These are phyloP conservation scores for Erythrophleum ivorense DNA, from an alignment of 331 rosid genomes.

Conservation along the genomic window DNA sequence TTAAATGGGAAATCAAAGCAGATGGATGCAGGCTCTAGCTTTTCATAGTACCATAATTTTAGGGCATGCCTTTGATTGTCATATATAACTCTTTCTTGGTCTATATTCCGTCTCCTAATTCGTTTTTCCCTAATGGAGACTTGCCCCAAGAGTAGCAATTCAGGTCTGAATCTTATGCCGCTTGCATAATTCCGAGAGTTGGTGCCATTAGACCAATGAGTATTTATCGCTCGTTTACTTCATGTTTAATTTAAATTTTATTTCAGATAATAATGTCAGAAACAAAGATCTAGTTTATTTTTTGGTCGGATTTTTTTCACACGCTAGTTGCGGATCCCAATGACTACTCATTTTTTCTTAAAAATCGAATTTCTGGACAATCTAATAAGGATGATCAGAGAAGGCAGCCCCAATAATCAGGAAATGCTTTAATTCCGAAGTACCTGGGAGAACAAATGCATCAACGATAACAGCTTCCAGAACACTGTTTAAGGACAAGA, in stretches of 20 bases:
- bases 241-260: background rate
- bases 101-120: background rate
- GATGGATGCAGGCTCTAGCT: background rate
- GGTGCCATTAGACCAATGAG: background rate
- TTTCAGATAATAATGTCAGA: background rate
- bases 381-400: no score
- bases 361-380: no score
- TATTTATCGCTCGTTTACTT: background rate
- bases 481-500: slow-evolving; percentile 73
- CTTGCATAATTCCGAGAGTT: background rate
- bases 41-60: background rate
- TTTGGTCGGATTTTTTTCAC: background rate
- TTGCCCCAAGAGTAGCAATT: background rate
- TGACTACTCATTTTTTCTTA: background rate
- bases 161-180: background rate
- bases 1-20: background rate
- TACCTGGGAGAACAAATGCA: slow-evolving; percentile 88
- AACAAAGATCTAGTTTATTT: background rate
- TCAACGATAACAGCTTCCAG: slow-evolving; percentile 77
- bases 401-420: no score
- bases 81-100: background rate
- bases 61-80: background rate
- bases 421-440: background rate
- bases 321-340: background rate
- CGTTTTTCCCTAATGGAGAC: background rate